Evolutionary conservation across 768 basidiomycete species (phyloP).

Genomic region (Mycena rebaudengoi): DNA sequence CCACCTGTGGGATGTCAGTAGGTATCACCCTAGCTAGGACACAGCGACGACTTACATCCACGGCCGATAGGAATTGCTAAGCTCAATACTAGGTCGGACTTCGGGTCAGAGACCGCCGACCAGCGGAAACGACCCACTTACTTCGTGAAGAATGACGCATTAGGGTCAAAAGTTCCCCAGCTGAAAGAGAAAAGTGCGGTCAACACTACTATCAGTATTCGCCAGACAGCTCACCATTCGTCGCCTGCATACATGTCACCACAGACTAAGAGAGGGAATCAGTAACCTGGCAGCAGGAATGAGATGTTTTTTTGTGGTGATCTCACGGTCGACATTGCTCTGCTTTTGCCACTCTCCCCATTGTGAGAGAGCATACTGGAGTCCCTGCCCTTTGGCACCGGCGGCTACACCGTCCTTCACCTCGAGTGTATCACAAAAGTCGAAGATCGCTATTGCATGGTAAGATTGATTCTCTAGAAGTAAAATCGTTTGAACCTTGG

Average conservation of each 20-base stretch:
- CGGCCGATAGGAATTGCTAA: conserved; percentile 18
- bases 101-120: neutral
- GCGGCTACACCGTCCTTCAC: conserved; percentile 53
- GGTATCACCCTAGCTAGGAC: too few species aligned
- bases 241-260: conserved; percentile 11
- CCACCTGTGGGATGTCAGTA: conserved; percentile 18
- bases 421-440: conserved; percentile 57
- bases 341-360: conserved; percentile 55
- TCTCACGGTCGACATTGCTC: conserved; percentile 34
- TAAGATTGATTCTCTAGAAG: too few species aligned
- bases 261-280: neutral
- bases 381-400: conserved; percentile 49
- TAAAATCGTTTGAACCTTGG: conserved; percentile 40
- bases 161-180: conserved; percentile 21
- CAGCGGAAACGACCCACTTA: neutral
- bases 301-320: conserved; percentile 22
- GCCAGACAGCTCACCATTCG: conserved; percentile 4
- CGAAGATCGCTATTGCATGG: neutral
- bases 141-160: conserved; percentile 14
- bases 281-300: neutral
- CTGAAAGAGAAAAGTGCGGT: neutral
- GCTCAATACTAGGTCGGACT: neutral
- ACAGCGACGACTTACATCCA: conserved; percentile 18
- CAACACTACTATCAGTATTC: neutral
- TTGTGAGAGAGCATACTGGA: conserved; percentile 50